These are phyloP conservation scores for Lasiodiplodia hormozganensis DNA, from an alignment of 2,329 filamentous ascomycete genomes.

Conservation along the genomic window DNA sequence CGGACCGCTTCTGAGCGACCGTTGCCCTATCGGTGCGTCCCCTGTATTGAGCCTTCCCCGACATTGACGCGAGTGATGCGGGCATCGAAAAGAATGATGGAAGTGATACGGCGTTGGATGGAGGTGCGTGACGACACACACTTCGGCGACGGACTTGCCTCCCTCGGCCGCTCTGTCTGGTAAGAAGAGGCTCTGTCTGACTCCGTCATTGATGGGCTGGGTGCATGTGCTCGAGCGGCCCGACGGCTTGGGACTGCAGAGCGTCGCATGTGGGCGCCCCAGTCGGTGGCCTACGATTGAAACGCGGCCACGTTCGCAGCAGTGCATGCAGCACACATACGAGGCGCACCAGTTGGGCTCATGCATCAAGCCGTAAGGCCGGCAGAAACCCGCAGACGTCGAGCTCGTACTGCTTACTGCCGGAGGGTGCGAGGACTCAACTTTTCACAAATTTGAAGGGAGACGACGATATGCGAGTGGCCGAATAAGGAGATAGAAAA, in stretches of 20 bases:
- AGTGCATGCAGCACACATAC: slow-evolving; percentile 1
- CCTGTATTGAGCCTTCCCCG: not conserved
- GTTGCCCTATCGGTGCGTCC: not conserved
- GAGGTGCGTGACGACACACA: not conserved
- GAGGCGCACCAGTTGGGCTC: not conserved
- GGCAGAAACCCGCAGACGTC: not conserved
- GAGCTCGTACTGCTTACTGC: not conserved
- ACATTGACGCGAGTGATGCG: not conserved
- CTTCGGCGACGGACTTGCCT: not conserved
- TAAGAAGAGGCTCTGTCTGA: not conserved
- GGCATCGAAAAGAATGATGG: not conserved
- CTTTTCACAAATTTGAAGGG: not conserved
- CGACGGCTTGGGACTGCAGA: not conserved
- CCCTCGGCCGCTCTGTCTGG: not conserved
- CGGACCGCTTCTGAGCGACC: not conserved
- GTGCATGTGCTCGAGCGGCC: not conserved
- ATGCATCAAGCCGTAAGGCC: not conserved
- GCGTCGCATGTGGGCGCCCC: not conserved
- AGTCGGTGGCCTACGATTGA: not conserved
- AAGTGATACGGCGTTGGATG: not conserved
- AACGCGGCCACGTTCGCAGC: slow-evolving; percentile 10
- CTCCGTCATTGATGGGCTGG: not conserved
- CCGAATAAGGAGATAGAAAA: not conserved
- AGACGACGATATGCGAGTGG: not conserved
- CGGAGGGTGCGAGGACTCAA: not conserved